Evolutionary conservation across 2,329 filamentous ascomycete species (phyloP), one percentile per base, ranked within the genome.

Genomic region (Fusarium redolens): DNA sequence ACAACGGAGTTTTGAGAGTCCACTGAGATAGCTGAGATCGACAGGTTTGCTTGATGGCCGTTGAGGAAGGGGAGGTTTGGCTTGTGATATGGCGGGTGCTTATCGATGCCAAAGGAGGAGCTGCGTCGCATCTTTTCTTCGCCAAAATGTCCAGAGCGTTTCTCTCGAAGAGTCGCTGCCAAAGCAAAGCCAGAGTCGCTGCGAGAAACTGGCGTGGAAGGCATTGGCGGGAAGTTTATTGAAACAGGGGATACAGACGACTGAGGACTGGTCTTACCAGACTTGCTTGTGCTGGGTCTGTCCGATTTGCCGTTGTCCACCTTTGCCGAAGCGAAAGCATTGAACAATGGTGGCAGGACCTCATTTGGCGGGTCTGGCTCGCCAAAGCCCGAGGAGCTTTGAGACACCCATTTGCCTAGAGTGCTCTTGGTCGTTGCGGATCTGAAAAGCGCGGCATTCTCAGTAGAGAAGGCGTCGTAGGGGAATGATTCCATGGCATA

Each of bases 401-500:
- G 91, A 55, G 93, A 91, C 57, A 96, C 95, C 85, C 95, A 95
- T 78, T 94, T 96, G 48, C 93, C 91, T 56, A 99, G 86, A 1
- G 92, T 92, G 58, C 92, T 93, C 13, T 90, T 87, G 10, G 89
- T 84, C 2, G 95, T 88, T 72, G 88, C 90, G 25, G 93, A 87
- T 44, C 91, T 92, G 82, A 97, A 98, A 6, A 97, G 86, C 2
- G 92, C 88, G 37, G 92, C 88, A 73, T 94, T 95, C 81, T 99
- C 96, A 1, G 93, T 95, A 25, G 94, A 93, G 79, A 97, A 98
- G 5, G 93, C 89, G 80, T 98, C 94, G 78, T 93, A 93, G 1
- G 96, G 96, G 79, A 93, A 99, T 0, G 95, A 93, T 82, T 99
- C 96, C 61, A 97, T 90, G 7, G 95, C 95, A 81, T 98, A 98